These are phyloP conservation scores for Oryza nivara DNA, from an alignment of 176 grass and related monocot genomes.

Conservation along the genomic window DNA sequence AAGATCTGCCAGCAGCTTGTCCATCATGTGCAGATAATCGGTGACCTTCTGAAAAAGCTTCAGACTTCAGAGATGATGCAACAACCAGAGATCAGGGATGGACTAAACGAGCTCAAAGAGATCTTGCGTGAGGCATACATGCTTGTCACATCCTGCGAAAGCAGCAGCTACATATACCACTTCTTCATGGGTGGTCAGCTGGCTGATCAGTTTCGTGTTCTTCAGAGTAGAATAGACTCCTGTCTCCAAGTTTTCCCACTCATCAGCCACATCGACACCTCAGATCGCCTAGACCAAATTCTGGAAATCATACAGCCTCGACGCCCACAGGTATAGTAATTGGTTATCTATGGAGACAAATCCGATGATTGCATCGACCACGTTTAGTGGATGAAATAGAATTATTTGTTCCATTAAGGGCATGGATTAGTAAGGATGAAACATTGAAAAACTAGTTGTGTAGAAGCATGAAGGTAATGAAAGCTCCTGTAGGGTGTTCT, in stretches of 20 bases:
- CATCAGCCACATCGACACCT: conserved; percentile 62
- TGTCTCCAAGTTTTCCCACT: conserved; percentile 68
- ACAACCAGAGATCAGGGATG: conserved; percentile 60
- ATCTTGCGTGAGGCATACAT: conserved; percentile 31
- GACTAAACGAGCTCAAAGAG: conserved; percentile 35
- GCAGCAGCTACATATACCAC: conserved; percentile 55
- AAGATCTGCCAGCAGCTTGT: conserved; percentile 57
- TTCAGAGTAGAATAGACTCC: conserved; percentile 56
- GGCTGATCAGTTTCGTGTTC: conserved; percentile 50
- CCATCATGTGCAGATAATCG: conserved; percentile 49
- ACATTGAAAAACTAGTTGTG: no score
- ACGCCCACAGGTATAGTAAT: conserved; percentile 14
- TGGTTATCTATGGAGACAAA: background rate
- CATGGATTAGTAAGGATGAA: background rate
- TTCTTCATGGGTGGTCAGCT: conserved; percentile 53
- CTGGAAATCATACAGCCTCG: conserved; percentile 21
- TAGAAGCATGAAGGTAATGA: background rate
- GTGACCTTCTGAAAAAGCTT: conserved; percentile 53
- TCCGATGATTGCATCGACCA: background rate
- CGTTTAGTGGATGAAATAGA: background rate
- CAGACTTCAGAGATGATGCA: conserved; percentile 56
- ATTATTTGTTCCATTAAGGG: background rate
- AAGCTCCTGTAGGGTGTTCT: background rate
- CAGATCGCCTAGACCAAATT: conserved; percentile 34
- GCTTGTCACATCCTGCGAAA: conserved; percentile 51